Conservation (phyloP, 2,329 filamentous ascomycete genomes). For the Diaporthe ampelina region DNA sequence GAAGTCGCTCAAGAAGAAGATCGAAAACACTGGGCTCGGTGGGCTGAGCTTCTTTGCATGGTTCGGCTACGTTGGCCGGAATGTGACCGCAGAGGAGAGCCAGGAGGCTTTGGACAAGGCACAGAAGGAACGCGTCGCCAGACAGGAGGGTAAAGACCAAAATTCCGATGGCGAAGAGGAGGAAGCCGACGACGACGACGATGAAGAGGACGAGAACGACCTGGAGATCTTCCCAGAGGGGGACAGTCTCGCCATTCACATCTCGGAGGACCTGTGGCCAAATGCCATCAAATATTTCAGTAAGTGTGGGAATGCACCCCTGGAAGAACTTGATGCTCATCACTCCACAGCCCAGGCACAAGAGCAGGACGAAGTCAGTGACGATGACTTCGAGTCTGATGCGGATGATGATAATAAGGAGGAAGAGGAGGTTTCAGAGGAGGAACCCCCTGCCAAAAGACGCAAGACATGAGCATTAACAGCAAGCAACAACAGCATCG, state of each 20-base stretch:
- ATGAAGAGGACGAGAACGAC: slow-evolving; percentile 73
- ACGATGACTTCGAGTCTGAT: slow-evolving; percentile 77
- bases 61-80: slow-evolving; percentile 84
- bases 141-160: slow-evolving; percentile 63
- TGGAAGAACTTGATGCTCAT: slow-evolving; percentile 52
- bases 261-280: slow-evolving; percentile 92
- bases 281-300: slow-evolving; percentile 92
- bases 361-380: slow-evolving; percentile 76
- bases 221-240: slow-evolving; percentile 91
- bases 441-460: slow-evolving; percentile 57
- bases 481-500: neutral
- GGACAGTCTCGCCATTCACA: slow-evolving; percentile 82
- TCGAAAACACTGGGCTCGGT: slow-evolving; percentile 72
- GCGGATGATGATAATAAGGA: slow-evolving; percentile 70
- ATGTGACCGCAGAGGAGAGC: slow-evolving; percentile 81
- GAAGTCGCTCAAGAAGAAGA: slow-evolving; percentile 67
- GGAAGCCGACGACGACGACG: slow-evolving; percentile 74
- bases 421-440: slow-evolving; percentile 60
- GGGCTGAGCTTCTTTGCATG: slow-evolving; percentile 88
- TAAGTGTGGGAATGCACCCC: slow-evolving; percentile 62
- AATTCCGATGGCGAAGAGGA: slow-evolving; percentile 58
- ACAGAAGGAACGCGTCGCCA: slow-evolving; percentile 62
- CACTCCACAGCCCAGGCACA: slow-evolving; percentile 73
- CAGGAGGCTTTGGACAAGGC: slow-evolving; percentile 72
- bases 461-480: slow-evolving; percentile 50